phyloP scores from a whole-genome alignment of 192 early-diverging fungal species.

The Linnemannia exigua region DNA sequence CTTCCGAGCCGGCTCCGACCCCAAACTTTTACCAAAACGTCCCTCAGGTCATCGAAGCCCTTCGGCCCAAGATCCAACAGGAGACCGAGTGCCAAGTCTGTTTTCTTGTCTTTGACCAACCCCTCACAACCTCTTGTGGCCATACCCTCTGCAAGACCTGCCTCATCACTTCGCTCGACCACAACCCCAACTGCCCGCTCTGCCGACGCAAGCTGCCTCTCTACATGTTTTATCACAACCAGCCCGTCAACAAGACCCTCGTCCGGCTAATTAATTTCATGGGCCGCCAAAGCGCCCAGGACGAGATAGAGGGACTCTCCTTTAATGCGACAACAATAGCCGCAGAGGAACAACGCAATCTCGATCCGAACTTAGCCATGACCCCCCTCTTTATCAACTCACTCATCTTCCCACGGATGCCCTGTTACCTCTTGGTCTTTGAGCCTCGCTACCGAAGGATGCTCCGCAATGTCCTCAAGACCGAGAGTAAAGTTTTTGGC shows the following conservation, averaged over 20 bases:
- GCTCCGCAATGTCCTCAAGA: conserved; percentile 64
- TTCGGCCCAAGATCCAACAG: conserved; percentile 46
- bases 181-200: conserved; percentile 61
- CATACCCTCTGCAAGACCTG: conserved; percentile 77
- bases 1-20: neutral
- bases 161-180: conserved; percentile 69
- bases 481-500: conserved; percentile 62
- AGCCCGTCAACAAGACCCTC: conserved; percentile 52
- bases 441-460: conserved; percentile 76
- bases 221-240: conserved; percentile 52
- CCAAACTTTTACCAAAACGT: conserved; percentile 30
- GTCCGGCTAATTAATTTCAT: conserved; percentile 38
- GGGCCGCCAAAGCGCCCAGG: neutral
- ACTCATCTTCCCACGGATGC: conserved; percentile 70
- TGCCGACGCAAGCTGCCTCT: conserved; percentile 58
- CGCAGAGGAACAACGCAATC: conserved; percentile 36
- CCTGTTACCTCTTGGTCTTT: conserved; percentile 73
- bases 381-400: conserved; percentile 73
- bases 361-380: conserved; percentile 48
- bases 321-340: neutral
- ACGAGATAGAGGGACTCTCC: neutral
- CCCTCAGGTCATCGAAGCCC: conserved; percentile 19
- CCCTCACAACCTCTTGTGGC: conserved; percentile 75
- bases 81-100: conserved; percentile 78
- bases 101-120: conserved; percentile 63